Base-by-base conservation (phyloP, 2,329 filamentous ascomycete species). In the Periconia sp. region DNA sequence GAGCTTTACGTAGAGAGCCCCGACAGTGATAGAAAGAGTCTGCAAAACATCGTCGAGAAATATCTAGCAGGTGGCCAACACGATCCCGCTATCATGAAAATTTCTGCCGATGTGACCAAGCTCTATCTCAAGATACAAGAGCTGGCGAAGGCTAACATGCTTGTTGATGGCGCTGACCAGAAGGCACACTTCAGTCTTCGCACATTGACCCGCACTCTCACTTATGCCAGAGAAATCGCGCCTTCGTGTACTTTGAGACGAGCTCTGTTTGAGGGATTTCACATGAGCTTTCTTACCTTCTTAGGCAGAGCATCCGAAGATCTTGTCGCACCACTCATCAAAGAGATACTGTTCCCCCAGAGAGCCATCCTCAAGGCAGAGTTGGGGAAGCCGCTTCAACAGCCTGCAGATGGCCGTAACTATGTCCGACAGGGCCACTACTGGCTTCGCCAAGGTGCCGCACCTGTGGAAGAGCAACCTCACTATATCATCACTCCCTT, bases 401-500 rank as follows among this genome's bases (percentile, higher is more conserved):
- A 88, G 51, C 92, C 93, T 0, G 81, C 81, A 14, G 91, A 96
- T 69, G 90, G 87, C 11, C 85, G 83, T 41, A 77, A 84, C 30
- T 96, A 96, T 72, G 87, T 97, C 15, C 86, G 88, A 54, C 94
- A 96, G 69, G 85, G 90, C 27, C 90, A 96, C 60, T 95, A 96
- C 70, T 97, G 93, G 90, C 84, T 99, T 63, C 85, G 89, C 47
- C 88, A 90, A 73, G 94, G 95, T 31, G 77, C 80, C 3, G 78
- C 87, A 53, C 70, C 79, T 31, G 81, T 86, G 0, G 82, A 91
- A 59, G 85, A 91, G 53, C 87, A 96, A 57, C 79, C 86, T 0
- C 90, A 97, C 72, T 99, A 99, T 74, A 97, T 99, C 69, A 91
- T 97, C 56, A 99, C 94, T 0, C 89, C 91, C 0, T 99, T 96